These are phyloP conservation scores for Meyerozyma carpophila DNA, from an alignment of 1,139 yeast species.

Conservation along the genomic window DNA sequence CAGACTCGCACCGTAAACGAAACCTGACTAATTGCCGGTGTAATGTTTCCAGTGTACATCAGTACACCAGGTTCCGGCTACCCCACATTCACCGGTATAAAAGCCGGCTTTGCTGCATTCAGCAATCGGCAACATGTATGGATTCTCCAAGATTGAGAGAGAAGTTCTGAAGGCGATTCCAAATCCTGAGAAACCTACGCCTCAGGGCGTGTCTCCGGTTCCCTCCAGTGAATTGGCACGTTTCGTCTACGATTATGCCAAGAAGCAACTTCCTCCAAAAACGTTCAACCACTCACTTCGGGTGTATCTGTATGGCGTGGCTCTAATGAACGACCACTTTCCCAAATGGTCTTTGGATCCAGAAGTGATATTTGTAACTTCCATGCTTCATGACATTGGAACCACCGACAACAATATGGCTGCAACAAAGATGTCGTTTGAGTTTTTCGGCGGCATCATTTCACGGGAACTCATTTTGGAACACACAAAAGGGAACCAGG, in stretches of 20 bases:
- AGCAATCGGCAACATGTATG: constrained; percentile 13
- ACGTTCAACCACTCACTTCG: constrained; percentile 30
- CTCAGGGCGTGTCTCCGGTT: constrained; percentile 16
- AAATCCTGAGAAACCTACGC: constrained; percentile 20
- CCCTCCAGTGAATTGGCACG: constrained; percentile 19
- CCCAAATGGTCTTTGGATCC: constrained; percentile 29
- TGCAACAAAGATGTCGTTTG: constrained; percentile 34
- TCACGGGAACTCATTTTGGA: constrained; percentile 24
- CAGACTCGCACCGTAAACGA: too few relatives aligned
- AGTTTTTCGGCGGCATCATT: constrained; percentile 32
- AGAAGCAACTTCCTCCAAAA: constrained; percentile 18
- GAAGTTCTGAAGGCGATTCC: constrained; percentile 25
- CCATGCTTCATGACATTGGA: constrained; percentile 34
- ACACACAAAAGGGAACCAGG: constrained; percentile 19
- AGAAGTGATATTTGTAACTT: constrained; percentile 27
- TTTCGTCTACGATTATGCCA: constrained; percentile 20
- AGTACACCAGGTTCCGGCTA: background rate
- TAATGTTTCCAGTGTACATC: background rate
- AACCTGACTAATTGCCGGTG: too few relatives aligned
- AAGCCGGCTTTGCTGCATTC: background rate
- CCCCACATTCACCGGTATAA: background rate
- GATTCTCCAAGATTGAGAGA: constrained; percentile 27
- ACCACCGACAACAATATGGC: constrained; percentile 31
- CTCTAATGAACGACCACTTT: constrained; percentile 33
- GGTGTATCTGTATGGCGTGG: constrained; percentile 27